Percentiles rank a stretch among this genome's conserved stretches.
phyloP scores from a whole-genome alignment of 176 grass and related monocot species.

The Cenchrus fungigraminus region DNA sequence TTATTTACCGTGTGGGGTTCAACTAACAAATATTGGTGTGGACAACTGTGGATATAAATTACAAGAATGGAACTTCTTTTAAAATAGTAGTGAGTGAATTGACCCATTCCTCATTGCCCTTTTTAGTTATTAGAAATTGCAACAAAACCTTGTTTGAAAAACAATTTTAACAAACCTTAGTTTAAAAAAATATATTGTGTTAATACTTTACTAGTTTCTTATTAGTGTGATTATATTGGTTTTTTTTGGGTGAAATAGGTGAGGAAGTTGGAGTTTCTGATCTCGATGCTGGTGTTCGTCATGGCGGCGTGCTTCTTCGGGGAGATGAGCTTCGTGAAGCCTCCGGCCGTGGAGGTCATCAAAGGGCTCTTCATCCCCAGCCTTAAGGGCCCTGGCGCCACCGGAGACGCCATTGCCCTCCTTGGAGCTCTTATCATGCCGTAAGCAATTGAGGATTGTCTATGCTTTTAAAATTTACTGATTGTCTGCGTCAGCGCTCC shows the following conservation, averaged over 20 bases:
- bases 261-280: slow-evolving; percentile 66
- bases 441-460: slow-evolving; percentile 41
- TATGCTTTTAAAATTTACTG: background rate
- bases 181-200: background rate
- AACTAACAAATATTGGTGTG: background rate
- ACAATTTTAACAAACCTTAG: background rate
- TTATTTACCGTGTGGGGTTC: background rate
- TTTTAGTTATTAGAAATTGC: background rate
- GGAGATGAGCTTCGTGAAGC: slow-evolving; percentile 80
- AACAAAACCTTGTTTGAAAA: no score
- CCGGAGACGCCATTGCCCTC: slow-evolving; percentile 79
- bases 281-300: slow-evolving; percentile 65
- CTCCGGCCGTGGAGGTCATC: slow-evolving; percentile 67
- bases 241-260: slow-evolving; percentile 23
- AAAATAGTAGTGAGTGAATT: background rate
- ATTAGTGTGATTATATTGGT: background rate
- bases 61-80: background rate
- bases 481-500: slow-evolving; percentile 3
- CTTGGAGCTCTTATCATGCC: slow-evolving; percentile 90
- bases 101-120: background rate
- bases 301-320: slow-evolving; percentile 87
- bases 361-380: slow-evolving; percentile 77
- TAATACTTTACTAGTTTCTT: no score
- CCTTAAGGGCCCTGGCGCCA: slow-evolving; percentile 62
- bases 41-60: background rate